Evolutionary conservation across 331 rosid species (phyloP).

Genomic region (Telfairia occidentalis): DNA sequence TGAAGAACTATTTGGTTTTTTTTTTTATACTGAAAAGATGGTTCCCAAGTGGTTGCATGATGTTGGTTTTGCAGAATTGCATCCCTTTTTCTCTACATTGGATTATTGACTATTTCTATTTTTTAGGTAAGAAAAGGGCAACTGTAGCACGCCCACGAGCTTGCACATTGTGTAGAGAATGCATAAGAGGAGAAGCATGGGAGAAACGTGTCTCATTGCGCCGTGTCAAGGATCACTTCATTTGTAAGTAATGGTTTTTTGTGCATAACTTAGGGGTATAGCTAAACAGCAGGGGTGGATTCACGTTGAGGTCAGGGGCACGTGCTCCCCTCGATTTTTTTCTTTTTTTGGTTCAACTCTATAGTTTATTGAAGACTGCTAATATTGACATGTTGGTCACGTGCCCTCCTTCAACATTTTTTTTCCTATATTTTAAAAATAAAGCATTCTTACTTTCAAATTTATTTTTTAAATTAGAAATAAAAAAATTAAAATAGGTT

Average conservation of each 20-base stretch:
- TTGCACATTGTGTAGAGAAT: conserved; percentile 91
- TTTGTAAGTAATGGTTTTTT: conserved; percentile 50
- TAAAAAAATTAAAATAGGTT: too few relatives aligned
- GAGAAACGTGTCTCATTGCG: conserved; percentile 61
- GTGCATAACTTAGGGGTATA: not conserved
- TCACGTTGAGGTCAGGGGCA: too few relatives aligned
- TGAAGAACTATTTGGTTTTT: not conserved
- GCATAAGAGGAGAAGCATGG: conserved; percentile 83
- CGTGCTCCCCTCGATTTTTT: too few relatives aligned
- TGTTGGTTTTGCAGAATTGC: not conserved
- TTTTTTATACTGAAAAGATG: not conserved
- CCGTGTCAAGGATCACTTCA: conserved; percentile 88
- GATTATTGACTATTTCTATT: conserved; percentile 11
- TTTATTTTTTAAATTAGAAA: too few relatives aligned
- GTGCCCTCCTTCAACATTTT: too few relatives aligned
- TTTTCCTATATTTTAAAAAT: too few relatives aligned
- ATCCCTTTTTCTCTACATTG: not conserved
- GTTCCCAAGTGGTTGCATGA: not conserved
- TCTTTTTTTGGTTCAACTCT: too few relatives aligned
- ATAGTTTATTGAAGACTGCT: too few relatives aligned
- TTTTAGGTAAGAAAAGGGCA: conserved; percentile 61
- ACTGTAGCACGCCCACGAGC: conserved; percentile 54
- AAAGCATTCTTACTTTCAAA: too few relatives aligned
- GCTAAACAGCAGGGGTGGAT: too few relatives aligned
- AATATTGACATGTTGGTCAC: too few relatives aligned